phyloP scores from a whole-genome alignment of 257 asterid species.

The Orobanche coerulescens region DNA sequence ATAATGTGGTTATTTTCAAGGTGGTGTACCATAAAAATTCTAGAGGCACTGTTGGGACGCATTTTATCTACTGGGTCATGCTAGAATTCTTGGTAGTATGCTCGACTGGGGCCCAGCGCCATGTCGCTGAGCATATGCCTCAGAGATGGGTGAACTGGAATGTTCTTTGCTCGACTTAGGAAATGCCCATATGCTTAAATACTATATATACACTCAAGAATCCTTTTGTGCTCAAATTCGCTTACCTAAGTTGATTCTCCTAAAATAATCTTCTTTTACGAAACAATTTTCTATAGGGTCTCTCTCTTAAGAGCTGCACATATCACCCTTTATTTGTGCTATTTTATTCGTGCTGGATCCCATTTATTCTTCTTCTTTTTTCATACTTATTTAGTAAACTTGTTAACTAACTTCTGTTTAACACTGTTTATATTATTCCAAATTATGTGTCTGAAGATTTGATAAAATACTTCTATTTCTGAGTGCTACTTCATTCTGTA shows the following conservation, averaged over 20 bases:
- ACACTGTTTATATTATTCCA: conserved; percentile 1
- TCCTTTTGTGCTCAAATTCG: conserved; percentile 2
- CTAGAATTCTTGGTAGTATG: neutral
- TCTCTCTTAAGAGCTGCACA: conserved; percentile 3
- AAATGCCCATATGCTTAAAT: neutral
- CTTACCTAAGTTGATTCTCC: neutral
- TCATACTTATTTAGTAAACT: neutral
- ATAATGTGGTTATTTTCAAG: conserved; percentile 4
- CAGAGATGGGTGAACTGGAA: neutral
- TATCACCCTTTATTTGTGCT: conserved; percentile 6
- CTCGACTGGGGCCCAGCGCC: neutral
- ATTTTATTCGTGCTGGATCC: neutral
- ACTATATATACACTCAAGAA: neutral
- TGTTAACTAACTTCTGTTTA: neutral
- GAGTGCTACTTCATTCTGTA: conserved; percentile 11
- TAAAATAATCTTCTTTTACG: neutral
- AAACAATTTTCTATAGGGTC: neutral
- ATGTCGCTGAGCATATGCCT: conserved; percentile 3
- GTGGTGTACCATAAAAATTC: neutral
- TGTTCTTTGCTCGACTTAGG: neutral
- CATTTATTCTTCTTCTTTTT: neutral
- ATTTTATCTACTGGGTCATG: neutral
- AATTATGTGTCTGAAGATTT: conserved; percentile 14
- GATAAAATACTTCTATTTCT: conserved; percentile 14
- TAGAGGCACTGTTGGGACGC: neutral